These are phyloP conservation scores for Teunomyces lycoperdinae DNA, from an alignment of 805 yeast genomes.

Conservation along the genomic window DNA sequence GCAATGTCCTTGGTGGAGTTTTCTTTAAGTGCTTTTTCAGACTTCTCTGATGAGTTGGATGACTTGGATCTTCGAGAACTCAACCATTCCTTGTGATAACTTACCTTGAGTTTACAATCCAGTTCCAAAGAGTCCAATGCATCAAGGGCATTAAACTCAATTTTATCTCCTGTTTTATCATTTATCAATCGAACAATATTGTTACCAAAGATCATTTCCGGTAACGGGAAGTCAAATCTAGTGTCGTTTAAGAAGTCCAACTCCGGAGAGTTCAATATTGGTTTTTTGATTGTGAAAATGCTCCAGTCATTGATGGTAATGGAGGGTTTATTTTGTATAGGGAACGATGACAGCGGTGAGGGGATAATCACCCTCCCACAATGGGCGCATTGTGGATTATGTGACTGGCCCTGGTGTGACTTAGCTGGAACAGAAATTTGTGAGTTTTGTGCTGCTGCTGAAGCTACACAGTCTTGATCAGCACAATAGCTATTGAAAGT, in stretches of 20 bases:
- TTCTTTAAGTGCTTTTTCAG: conserved; percentile 25
- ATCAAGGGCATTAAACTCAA: conserved; percentile 73
- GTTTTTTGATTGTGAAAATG: conserved; percentile 65
- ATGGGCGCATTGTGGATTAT: conserved; percentile 51
- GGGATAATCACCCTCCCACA: conserved; percentile 81
- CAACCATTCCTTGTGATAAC: conserved; percentile 85
- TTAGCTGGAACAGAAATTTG: conserved; percentile 42
- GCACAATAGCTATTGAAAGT: conserved; percentile 1
- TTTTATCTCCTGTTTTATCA: conserved; percentile 36
- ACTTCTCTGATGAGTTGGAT: conserved; percentile 16
- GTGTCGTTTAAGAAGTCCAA: conserved; percentile 62
- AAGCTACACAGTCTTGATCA: not conserved
- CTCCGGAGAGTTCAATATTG: conserved; percentile 73
- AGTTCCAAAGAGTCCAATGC: conserved; percentile 49
- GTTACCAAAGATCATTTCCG: conserved; percentile 97
- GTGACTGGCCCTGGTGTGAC: conserved; percentile 34
- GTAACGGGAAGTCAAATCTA: conserved; percentile 73
- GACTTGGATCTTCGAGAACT: conserved; percentile 31
- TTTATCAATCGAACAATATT: conserved; percentile 56
- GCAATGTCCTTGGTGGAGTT: conserved; percentile 25
- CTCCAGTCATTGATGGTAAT: conserved; percentile 74
- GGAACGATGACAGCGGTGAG: conserved; percentile 64
- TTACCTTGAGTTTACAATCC: conserved; percentile 50
- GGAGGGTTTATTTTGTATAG: conserved; percentile 65
- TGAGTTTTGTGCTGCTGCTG: not conserved